These are phyloP conservation scores for Diaporthe ampelina DNA, from an alignment of 2,329 filamentous ascomycete genomes.

Conservation along the genomic window DNA sequence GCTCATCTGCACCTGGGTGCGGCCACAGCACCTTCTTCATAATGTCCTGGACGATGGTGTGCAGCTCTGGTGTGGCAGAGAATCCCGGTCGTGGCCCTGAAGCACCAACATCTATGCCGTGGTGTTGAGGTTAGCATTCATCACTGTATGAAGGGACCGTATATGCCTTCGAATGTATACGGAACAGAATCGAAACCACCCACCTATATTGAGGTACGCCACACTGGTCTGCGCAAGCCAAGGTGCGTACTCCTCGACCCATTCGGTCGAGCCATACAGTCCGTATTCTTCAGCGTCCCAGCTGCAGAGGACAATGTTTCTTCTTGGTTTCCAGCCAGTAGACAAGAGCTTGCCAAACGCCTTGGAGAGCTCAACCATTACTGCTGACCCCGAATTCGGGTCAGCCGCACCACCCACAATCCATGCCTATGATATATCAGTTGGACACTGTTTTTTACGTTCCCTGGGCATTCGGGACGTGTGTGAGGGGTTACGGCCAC, in stretches of 20 bases:
- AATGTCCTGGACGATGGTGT: slow-evolving; percentile 19
- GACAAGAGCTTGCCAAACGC: slow-evolving; percentile 79
- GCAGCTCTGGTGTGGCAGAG: slow-evolving; percentile 19
- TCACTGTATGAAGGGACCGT: no score
- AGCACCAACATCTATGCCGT: not conserved
- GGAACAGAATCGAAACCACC: no score
- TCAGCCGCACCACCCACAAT: slow-evolving; percentile 86
- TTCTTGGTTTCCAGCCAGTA: slow-evolving; percentile 85
- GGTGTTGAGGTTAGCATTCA: no score
- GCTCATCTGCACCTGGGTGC: not conserved
- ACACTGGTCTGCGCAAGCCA: slow-evolving; percentile 73
- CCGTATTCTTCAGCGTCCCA: slow-evolving; percentile 91
- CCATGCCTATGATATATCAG: slow-evolving; percentile 62
- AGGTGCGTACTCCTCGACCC: slow-evolving; percentile 90
- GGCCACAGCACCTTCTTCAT: slow-evolving; percentile 28
- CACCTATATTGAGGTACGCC: slow-evolving; percentile 11
- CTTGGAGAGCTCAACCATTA: slow-evolving; percentile 81
- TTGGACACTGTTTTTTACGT: not conserved
- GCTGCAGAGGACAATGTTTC: slow-evolving; percentile 79
- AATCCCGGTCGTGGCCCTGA: not conserved
- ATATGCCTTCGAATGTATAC: no score
- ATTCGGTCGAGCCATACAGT: slow-evolving; percentile 88
- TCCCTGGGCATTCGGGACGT: not conserved
- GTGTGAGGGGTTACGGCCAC: not conserved
- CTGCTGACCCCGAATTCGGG: slow-evolving; percentile 84